These are phyloP conservation scores for Candida dubliniensis DNA, from an alignment of 1,139 yeast genomes.

Conservation along the genomic window DNA sequence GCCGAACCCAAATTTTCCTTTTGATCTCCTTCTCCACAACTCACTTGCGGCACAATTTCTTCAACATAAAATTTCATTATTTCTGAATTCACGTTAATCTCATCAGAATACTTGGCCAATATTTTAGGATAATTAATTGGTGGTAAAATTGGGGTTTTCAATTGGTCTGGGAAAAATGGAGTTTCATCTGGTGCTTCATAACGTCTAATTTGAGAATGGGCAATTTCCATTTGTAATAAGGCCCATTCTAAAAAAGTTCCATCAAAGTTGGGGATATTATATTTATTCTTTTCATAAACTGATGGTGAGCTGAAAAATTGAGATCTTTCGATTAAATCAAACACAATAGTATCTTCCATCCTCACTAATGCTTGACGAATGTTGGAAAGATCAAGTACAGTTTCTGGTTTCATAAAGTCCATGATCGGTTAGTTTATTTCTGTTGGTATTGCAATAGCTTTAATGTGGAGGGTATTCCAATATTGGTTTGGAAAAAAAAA, in stretches of 20 bases:
- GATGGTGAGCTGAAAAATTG: conserved; percentile 79
- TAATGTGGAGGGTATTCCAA: neutral
- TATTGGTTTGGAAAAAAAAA: too few species aligned
- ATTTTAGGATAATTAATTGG: conserved; percentile 75
- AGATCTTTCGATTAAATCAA: conserved; percentile 88
- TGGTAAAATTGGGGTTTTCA: conserved; percentile 73
- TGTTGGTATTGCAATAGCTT: neutral
- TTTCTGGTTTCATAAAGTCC: conserved; percentile 85
- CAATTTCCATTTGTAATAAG: conserved; percentile 68
- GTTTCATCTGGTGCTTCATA: conserved; percentile 94
- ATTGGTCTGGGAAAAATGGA: conserved; percentile 79
- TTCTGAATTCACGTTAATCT: conserved; percentile 71
- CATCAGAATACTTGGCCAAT: conserved; percentile 70
- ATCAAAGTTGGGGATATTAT: conserved; percentile 63
- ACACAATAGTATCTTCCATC: conserved; percentile 95
- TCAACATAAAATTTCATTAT: conserved; percentile 68
- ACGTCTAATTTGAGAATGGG: conserved; percentile 83
- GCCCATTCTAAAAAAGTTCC: conserved; percentile 91
- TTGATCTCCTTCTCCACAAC: conserved; percentile 73
- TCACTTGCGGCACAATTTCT: conserved; percentile 70
- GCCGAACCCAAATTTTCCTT: conserved; percentile 87
- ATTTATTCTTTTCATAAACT: conserved; percentile 63
- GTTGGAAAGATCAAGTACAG: conserved; percentile 77
- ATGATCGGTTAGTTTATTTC: conserved; percentile 30
- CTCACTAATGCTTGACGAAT: conserved; percentile 83